Percentiles rank a stretch among this genome's conserved stretches.
Evolutionary conservation across 495 filamentous ascomycete genomes (phyloP).

Genomic region (Monascus purpureus): DNA sequence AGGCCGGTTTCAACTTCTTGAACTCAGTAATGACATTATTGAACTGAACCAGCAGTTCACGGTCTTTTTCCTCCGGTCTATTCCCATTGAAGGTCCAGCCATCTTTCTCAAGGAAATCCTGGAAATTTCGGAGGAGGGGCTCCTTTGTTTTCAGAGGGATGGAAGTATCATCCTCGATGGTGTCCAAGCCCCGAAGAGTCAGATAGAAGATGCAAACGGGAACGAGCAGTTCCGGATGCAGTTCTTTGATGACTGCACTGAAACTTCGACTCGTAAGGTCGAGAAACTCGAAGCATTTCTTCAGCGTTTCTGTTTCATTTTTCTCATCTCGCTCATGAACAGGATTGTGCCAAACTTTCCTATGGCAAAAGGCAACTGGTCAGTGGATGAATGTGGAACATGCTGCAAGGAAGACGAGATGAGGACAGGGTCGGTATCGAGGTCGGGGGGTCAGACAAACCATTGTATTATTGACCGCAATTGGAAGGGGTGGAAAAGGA

Average conservation of each 20-base stretch:
- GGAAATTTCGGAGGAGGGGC: conserved; percentile 70
- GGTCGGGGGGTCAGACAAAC: conserved; percentile 38
- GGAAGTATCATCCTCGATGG: conserved; percentile 97
- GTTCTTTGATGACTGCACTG: conserved; percentile 82
- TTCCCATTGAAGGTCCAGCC: conserved; percentile 84
- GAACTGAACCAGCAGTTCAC: conserved; percentile 84
- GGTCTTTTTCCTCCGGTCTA: conserved; percentile 86
- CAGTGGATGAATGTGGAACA: conserved; percentile 8
- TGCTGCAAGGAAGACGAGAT: no score
- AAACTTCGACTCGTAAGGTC: conserved; percentile 88
- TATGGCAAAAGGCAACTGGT: conserved; percentile 19
- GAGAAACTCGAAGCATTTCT: conserved; percentile 73
- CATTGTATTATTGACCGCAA: conserved; percentile 86
- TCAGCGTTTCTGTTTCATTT: conserved; percentile 60
- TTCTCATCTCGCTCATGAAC: conserved; percentile 68
- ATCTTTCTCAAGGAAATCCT: conserved; percentile 59
- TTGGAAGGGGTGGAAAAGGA: conserved; percentile 60
- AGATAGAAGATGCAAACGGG: conserved; percentile 92
- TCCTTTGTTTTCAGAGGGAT: conserved; percentile 70
- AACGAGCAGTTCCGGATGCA: conserved; percentile 84
- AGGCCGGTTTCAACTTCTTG: conserved; percentile 74
- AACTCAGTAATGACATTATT: conserved; percentile 75
- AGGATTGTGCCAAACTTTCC: conserved; percentile 93
- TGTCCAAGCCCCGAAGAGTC: conserved; percentile 78
- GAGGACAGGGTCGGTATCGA: no score